phyloP scores from a whole-genome alignment of 768 basidiomycete species.

The Phanerochaete sordida region DNA sequence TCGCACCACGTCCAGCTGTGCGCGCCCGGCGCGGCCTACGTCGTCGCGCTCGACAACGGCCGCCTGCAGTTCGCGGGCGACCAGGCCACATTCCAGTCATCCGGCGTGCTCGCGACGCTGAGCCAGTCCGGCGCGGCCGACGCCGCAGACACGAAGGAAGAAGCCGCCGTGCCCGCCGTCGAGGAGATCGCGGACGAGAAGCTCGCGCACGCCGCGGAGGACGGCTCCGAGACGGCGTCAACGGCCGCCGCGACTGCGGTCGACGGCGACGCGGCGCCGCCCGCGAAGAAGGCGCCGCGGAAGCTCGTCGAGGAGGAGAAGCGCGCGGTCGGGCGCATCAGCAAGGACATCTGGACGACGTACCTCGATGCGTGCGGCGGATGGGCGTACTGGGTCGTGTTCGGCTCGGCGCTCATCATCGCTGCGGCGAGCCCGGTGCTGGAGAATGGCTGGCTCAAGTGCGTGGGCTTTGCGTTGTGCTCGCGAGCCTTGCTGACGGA shows the following conservation, averaged over 20 bases:
- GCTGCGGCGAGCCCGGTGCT: constrained; percentile 41
- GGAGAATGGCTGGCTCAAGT: constrained; percentile 46
- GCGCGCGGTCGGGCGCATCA: constrained; percentile 46
- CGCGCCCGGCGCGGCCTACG: constrained; percentile 71
- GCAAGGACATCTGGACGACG: constrained; percentile 40
- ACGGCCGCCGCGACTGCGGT: constrained; percentile 32
- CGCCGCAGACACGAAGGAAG: constrained; percentile 44
- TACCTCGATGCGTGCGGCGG: constrained; percentile 41
- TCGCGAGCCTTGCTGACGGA: neutral
- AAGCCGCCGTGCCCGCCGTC: constrained; percentile 30
- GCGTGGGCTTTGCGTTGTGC: constrained; percentile 9
- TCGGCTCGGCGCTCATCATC: constrained; percentile 30
- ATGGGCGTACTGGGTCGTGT: constrained; percentile 36
- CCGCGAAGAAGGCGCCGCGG: constrained; percentile 58
- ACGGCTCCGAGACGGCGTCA: constrained; percentile 40
- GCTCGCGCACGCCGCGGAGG: constrained; percentile 9
- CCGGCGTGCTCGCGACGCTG: constrained; percentile 61
- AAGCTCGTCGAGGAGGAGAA: constrained; percentile 76
- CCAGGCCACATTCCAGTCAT: constrained; percentile 59
- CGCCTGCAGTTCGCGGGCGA: constrained; percentile 73
- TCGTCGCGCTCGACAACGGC: constrained; percentile 83
- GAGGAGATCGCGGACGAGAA: constrained; percentile 28
- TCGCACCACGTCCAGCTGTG: constrained; percentile 95
- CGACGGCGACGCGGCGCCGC: constrained; percentile 25
- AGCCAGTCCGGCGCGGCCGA: constrained; percentile 52